Base-by-base conservation (phyloP, 176 grass and related monocot species). In the Musa troglodytarum region DNA sequence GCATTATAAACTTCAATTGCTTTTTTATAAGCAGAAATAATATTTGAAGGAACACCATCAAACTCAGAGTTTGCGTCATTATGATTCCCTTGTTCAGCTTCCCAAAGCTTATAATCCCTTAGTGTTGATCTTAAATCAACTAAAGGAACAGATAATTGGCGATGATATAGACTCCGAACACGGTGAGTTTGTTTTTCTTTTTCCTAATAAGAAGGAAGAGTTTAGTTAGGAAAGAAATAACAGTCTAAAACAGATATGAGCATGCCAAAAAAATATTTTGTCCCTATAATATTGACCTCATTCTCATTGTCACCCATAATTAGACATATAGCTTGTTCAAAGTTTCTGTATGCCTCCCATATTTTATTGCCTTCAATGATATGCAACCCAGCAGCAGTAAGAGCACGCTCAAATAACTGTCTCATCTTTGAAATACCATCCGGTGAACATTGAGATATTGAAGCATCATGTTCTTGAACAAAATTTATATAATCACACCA, bases 311-410 rank as follows among this genome's bases (percentile, higher is more conserved):
- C 95, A 77, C 58, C 25, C 11, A 94, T 85, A 58, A 86, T 91
- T 52, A 92, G 79, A 67, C 87, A 69, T 76, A 98, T 70, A 77
- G 95, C 88, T 88, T 94, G 89, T 74, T 99, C 90, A 82, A 89
- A 99, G 50, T 99, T 88, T 77, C 88, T 93, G 24, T 94, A 99
- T 72, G 90, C 86, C 77, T 88, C 88, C 95, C 95, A 99, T 12
- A 99, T 82, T 67, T 89, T 91, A 74, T 77, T 86, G 12, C 95
- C 95, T 74, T 94, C 86, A 53, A 74, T 79, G 52, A 94, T 76
- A 82, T 92, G 86, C 71, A 99, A 75, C 2, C 95, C 95, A 50
- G 88, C 82, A 29, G 88, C 86, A 50, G 90, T 91, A 71, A 94
- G 82, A 76, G 95, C 95, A 76, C 80, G 86, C 76, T 99, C 95